phyloP scores from a whole-genome alignment of 306 rosid species.

The Pyrus pyrifolia region DNA sequence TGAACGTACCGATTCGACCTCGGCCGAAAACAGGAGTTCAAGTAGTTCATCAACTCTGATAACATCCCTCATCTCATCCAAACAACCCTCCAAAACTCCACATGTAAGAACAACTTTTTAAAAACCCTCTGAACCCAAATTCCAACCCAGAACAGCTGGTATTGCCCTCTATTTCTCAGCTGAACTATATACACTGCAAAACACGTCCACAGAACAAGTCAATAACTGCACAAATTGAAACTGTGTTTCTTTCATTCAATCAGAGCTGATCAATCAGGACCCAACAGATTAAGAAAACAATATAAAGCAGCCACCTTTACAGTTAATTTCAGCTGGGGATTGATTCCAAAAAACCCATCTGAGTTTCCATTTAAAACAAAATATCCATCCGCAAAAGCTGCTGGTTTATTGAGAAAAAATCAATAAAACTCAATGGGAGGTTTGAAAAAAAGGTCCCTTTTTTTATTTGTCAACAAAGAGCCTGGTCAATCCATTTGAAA shows the following conservation, averaged over 20 bases:
- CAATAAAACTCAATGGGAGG: slow-evolving; percentile 18
- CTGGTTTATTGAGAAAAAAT: slow-evolving; percentile 17
- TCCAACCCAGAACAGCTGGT: slow-evolving; percentile 14
- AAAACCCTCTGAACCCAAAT: slow-evolving; percentile 19
- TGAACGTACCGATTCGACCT: slow-evolving; percentile 35
- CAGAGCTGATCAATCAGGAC: not conserved
- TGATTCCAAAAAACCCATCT: slow-evolving; percentile 9
- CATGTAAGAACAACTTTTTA: slow-evolving; percentile 42
- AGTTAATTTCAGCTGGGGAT: slow-evolving; percentile 16
- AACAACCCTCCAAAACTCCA: slow-evolving; percentile 48
- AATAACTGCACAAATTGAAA: not conserved
- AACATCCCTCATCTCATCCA: slow-evolving; percentile 61
- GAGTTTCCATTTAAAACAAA: slow-evolving; percentile 20
- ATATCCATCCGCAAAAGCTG: slow-evolving; percentile 25
- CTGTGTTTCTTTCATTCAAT: not conserved
- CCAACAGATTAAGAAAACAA: slow-evolving; percentile 20
- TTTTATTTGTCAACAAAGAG: slow-evolving; percentile 7
- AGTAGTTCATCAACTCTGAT: slow-evolving; percentile 43
- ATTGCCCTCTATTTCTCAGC: slow-evolving; percentile 23
- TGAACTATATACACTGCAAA: slow-evolving; percentile 28
- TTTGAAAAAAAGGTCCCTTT: slow-evolving; percentile 21
- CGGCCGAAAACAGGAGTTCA: slow-evolving; percentile 49
- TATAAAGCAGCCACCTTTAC: slow-evolving; percentile 20
- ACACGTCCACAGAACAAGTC: slow-evolving; percentile 19
- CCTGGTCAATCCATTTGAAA: slow-evolving; percentile 34